A percentile compares a stretch with the other conserved stretches of the same genome.
Conservation (phyloP, 768 basidiomycete species). For the Rickenella mellea region DNA sequence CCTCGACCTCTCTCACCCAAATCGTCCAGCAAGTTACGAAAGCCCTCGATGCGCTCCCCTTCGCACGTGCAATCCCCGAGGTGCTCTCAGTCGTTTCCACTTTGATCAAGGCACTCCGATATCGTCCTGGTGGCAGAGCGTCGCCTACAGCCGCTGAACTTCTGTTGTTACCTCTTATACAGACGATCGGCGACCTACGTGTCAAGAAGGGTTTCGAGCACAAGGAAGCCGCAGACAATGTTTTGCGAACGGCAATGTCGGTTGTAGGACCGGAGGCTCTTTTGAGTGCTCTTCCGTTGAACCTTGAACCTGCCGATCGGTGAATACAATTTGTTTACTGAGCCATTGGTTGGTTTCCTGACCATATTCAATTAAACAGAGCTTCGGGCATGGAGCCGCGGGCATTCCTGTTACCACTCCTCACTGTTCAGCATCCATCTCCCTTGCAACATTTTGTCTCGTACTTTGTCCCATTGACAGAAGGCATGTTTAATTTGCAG, state of each 20-base stretch:
- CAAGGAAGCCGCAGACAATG: slow-evolving; percentile 78
- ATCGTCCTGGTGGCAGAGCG: slow-evolving; percentile 30
- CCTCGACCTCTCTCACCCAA: slow-evolving; percentile 46
- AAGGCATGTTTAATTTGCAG: slow-evolving; percentile 84
- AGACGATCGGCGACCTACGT: slow-evolving; percentile 65
- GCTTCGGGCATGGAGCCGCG: slow-evolving; percentile 72
- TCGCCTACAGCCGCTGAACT: slow-evolving; percentile 55
- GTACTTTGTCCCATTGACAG: slow-evolving; percentile 90
- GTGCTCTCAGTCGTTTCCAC: slow-evolving; percentile 66
- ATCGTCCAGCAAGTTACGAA: slow-evolving; percentile 56
- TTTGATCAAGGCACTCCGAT: slow-evolving; percentile 52
- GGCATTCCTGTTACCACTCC: slow-evolving; percentile 85
- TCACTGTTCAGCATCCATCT: slow-evolving; percentile 72
- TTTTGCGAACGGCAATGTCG: slow-evolving; percentile 73
- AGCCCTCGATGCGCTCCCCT: slow-evolving; percentile 64
- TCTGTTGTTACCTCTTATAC: slow-evolving; percentile 60
- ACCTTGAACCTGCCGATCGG: slow-evolving; percentile 75
- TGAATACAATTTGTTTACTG: slow-evolving; percentile 25
- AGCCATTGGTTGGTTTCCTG: background rate
- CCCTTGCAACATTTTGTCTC: slow-evolving; percentile 77
- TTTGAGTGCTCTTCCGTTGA: slow-evolving; percentile 68
- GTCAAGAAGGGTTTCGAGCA: slow-evolving; percentile 79
- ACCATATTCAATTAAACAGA: slow-evolving; percentile 25
- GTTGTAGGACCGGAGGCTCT: slow-evolving; percentile 79
- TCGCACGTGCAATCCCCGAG: slow-evolving; percentile 70